Evolutionary conservation across 169 alveolate genomes (phyloP), one percentile per base, ranked within the genome.

Genomic region (Plasmodium fragile): DNA sequence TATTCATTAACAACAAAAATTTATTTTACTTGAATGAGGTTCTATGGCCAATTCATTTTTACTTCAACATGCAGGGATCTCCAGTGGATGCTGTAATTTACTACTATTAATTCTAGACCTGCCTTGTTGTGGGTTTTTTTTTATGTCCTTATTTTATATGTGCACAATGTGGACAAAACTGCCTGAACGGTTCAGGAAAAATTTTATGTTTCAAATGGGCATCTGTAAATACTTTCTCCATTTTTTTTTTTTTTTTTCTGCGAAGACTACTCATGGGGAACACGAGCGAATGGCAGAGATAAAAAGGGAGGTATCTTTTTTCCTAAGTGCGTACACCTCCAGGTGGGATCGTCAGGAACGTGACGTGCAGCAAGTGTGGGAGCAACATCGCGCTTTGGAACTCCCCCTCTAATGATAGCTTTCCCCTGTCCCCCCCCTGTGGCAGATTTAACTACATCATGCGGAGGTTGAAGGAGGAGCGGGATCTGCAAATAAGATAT

Each of bases 1-100:
- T 87, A 70, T 87, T 87, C 59, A 87, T 87, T 22, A 87, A 87
- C 49, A 87, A 87, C 93, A 87, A 87, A 49, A 87, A 87, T 72
- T 25, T 87, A 45, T 77, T 71, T 18, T 87, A 87, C 70, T 8
- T 87, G 81, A 87, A 72, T 41, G 89, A 87, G 2, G 89, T 65
- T 22, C 30, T 87, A 49, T 77, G 81, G 52, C 93, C 93, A 25
- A 59, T 77, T 55, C 87, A 87, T 78, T 77, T 71, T 49, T 78
- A 55, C 41, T 72, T 18, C 77, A 83, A 83, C 59, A 11, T 70
- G 41, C 78, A 83, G 77, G 92, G 77, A 22, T 25, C 53, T 10
- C 43, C 25, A 3, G 0, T 18, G 16, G 25, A 32, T 4, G 18
- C 41, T 11, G 93, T 85, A 87, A 77, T 49, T 49, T 0, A 49